Evolutionary conservation across 2,329 filamentous ascomycete species (phyloP).

Genomic region (Arthrobotrys pseudoclavata): DNA sequence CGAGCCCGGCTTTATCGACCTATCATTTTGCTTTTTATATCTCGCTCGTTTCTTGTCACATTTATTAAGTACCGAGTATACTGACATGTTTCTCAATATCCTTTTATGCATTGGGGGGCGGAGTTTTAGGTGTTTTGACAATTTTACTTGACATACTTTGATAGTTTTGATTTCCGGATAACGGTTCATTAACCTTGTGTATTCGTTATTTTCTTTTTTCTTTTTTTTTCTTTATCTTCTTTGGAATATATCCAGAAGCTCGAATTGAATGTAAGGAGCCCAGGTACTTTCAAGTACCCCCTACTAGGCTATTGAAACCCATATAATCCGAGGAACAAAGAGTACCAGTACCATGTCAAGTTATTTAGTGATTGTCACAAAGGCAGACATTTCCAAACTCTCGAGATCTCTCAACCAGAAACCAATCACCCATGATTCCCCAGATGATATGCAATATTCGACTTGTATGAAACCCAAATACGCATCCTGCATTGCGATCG

Average conservation of each 20-base stretch:
- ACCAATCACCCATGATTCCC: background rate
- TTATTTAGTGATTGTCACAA: background rate
- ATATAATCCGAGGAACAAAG: background rate
- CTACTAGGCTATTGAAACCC: background rate
- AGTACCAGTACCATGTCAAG: conserved; percentile 3
- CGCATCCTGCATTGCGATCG: background rate
- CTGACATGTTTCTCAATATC: conserved; percentile 21
- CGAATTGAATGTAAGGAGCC: background rate
- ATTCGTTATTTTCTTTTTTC: conserved; percentile 30
- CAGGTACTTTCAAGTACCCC: conserved; percentile 1
- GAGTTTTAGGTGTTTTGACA: conserved; percentile 55
- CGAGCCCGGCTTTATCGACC: conserved; percentile 14
- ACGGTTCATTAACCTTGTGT: conserved; percentile 5
- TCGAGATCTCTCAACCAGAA: background rate
- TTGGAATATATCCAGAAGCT: conserved; percentile 19
- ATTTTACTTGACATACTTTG: conserved; percentile 44
- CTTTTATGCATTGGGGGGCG: conserved; percentile 30
- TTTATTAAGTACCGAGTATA: conserved; percentile 46
- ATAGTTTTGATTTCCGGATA: conserved; percentile 34
- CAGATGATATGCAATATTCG: background rate
- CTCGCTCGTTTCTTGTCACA: conserved; percentile 43
- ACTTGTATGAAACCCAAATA: background rate
- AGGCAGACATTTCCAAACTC: conserved; percentile 51
- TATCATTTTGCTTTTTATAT: conserved; percentile 39
- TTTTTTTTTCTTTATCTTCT: background rate